phyloP scores from a whole-genome alignment of 495 filamentous ascomycete species.

The Talaromyces thailandensis region DNA sequence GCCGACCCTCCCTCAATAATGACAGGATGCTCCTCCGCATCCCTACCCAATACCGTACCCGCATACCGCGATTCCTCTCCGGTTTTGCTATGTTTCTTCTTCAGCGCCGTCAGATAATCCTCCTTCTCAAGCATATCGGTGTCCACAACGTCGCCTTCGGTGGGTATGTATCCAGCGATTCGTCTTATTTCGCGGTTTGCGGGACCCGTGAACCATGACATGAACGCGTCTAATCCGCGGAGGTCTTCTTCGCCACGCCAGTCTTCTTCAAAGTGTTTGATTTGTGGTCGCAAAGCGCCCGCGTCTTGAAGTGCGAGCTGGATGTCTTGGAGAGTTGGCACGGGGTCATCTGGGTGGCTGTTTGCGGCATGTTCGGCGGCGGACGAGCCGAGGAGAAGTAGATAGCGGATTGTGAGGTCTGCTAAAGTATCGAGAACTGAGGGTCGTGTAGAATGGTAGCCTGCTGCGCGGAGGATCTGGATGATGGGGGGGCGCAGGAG shows the following conservation, averaged over 20 bases:
- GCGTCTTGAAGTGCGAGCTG: constrained; percentile 72
- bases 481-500: constrained; percentile 75
- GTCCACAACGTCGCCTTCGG: constrained; percentile 35
- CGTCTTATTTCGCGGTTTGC: constrained; percentile 64
- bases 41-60: constrained; percentile 68
- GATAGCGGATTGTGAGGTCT: constrained; percentile 65
- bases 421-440: constrained; percentile 71
- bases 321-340: constrained; percentile 61
- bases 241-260: constrained; percentile 60
- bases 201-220: constrained; percentile 63
- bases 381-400: constrained; percentile 55
- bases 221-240: constrained; percentile 61
- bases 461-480: constrained; percentile 78
- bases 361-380: constrained; percentile 53
- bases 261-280: constrained; percentile 47
- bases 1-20: constrained; percentile 63
- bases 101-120: constrained; percentile 70
- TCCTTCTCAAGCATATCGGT: constrained; percentile 45
- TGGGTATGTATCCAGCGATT: constrained; percentile 46
- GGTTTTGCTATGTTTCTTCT: constrained; percentile 77
- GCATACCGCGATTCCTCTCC: constrained; percentile 73
- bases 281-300: constrained; percentile 57
- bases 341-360: constrained; percentile 38
- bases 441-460: constrained; percentile 67
- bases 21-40: constrained; percentile 55